Base-by-base conservation (phyloP, 106 monocot species). In the Dendrobium huoshanense region DNA sequence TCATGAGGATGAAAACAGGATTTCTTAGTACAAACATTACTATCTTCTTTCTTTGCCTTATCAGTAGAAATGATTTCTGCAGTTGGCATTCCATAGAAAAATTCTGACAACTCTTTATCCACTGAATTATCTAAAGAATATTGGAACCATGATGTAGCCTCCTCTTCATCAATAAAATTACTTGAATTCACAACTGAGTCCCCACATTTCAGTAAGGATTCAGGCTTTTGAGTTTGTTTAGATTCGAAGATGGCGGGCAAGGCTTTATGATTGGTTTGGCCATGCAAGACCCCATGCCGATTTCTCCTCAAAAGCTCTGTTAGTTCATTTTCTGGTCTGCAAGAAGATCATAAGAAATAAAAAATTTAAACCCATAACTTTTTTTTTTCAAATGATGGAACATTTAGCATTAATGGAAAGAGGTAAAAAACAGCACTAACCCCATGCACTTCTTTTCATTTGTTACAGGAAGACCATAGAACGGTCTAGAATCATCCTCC, bases 231-330 rank as follows among this genome's bases (percentile, higher is more conserved):
- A 64, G 20, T 13, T 82, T 82, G 82, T 68, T 54, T 78, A 10
- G 73, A 22, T 41, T 80, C 83, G 6, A 19, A 9, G 13, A 41
- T 19, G 40, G 43, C 22, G 3, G 55, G 67, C 0, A 24, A 59
- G 1, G 81, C 65, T 68, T 82, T 84, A 25, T 80, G 51, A 73
- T 81, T 84, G 45, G 79, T 80, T 79, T 94, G 96, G 64, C 86
- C 88, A 11, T 94, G 90, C 87, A 92, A 86, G 9, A 89, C 86
- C 1, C 92, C 85, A 79, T 91, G 82, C 9, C 95, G 87, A 47
- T 95, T 87, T 70, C 75, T 74, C 92, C 90, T 91, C 29, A 93
- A 18, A 7, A 95, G 89, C 83, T 95, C 95, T 19, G 89, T 33
- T 20, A 95, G 87, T 7, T 89, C 90, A 65, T 82, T 56, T 9